Base-by-base conservation (phyloP, 805 yeast species). In the Teunomyces funiuensis region DNA sequence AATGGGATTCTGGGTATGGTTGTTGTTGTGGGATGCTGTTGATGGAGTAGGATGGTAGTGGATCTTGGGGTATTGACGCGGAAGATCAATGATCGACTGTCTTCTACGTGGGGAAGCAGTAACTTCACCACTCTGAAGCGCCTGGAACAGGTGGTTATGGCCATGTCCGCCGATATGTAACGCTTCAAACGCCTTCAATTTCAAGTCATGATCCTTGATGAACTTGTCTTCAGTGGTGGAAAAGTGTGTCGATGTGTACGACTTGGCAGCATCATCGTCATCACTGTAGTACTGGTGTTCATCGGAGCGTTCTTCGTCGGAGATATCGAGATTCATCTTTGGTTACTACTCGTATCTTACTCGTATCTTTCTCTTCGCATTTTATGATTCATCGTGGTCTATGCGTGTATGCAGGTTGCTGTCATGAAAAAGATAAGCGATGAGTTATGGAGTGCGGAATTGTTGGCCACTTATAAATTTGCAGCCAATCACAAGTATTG, bases 131-230 rank as follows among this genome's bases (percentile, higher is more conserved):
- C 39, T 19, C 6, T 14, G 23, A 1, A n/a, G 15, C 9, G 39
- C 43, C 26, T 15, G 39, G 37, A 20, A 41, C 51, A 44, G 48
- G 26, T 18, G 25, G 46, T 50, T 15, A 27, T 29, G 23, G 46
- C 37, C 50, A 50, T 30, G 28, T 20, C 40, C 19, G 27, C 37
- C 33, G 20, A 36, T n/a, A 34, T 60, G 69, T 28, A 77, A 58
- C 26, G 76, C 69, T 44, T 76, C 77, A 46, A 80, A 67, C 0
- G 88, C 86, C 44, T 74, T 71, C 27, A 79, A 57, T 53, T 83
- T 84, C 51, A 85, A 80, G 47, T 83, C 88, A 44, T 82, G 82
- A 39, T 81, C 88, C 52, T 74, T 75, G 51, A 84, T 68, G 52
- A 71, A 67, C 52, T 72, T 73, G 49, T 84, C 90, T 51, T 85